A percentile compares a stretch with the other conserved stretches of the same genome.
phyloP scores from a whole-genome alignment of 1,284 basidiomycete genomes.

The Ustanciosporium gigantosporum region DNA sequence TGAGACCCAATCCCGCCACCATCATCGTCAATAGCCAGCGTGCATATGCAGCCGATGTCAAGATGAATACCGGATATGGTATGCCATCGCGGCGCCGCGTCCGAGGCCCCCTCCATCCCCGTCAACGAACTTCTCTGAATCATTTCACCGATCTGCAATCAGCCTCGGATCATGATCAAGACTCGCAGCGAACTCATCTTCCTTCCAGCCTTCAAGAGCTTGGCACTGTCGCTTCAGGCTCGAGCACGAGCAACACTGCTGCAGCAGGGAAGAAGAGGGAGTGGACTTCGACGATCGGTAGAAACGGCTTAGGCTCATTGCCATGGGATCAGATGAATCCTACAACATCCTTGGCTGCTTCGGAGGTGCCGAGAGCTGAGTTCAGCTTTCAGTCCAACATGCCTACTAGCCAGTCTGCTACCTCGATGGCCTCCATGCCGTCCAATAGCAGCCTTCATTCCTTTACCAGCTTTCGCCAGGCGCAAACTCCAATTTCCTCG shows the following conservation, averaged over 20 bases:
- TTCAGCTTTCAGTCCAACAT: slow-evolving; percentile 27
- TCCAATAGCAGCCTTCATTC: slow-evolving; percentile 17
- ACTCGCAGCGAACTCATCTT: no score
- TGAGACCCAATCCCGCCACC: no score
- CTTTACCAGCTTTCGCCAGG: slow-evolving; percentile 17
- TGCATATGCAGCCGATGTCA: no score
- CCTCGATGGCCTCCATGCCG: slow-evolving; percentile 22
- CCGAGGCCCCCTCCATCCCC: slow-evolving; percentile 26
- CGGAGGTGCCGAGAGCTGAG: slow-evolving; percentile 5
- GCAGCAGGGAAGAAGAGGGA: slow-evolving; percentile 20
- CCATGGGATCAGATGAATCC: slow-evolving; percentile 29
- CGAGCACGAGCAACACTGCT: no score
- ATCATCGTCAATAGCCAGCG: no score
- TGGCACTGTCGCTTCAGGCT: slow-evolving; percentile 10
- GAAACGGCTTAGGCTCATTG: slow-evolving; percentile 9
- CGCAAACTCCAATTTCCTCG: slow-evolving; percentile 12
- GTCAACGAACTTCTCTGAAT: slow-evolving; percentile 10
- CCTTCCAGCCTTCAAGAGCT: no score
- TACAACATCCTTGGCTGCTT: slow-evolving; percentile 10
- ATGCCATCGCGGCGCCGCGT: slow-evolving; percentile 23
- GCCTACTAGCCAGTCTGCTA: slow-evolving; percentile 8
- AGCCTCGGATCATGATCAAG: slow-evolving; percentile 5
- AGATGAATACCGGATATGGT: slow-evolving; percentile 32
- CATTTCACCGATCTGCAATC: slow-evolving; percentile 1
- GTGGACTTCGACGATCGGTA: slow-evolving; percentile 17